phyloP scores from a whole-genome alignment of 2,329 filamentous ascomycete species.

The Xylariaceae sp. region DNA sequence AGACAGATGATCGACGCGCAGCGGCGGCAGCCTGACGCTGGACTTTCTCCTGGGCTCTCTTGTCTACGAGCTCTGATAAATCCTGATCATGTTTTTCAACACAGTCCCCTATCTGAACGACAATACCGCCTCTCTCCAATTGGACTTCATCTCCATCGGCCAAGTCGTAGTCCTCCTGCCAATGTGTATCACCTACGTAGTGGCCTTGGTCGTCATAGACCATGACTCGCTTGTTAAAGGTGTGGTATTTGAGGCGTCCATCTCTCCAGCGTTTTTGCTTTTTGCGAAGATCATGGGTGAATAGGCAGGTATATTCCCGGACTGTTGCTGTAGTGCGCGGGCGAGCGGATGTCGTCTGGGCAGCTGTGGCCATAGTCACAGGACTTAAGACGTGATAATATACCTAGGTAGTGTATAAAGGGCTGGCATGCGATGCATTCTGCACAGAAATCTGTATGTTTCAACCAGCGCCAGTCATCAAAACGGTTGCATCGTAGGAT shows the following conservation, averaged over 20 bases:
- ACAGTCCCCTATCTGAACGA: constrained; percentile 75
- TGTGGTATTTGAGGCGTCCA: constrained; percentile 79
- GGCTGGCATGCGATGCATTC: background rate
- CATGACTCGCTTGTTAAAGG: constrained; percentile 88
- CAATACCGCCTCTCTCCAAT: constrained; percentile 66
- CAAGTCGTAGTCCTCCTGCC: constrained; percentile 62
- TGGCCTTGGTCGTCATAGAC: constrained; percentile 78
- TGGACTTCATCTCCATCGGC: constrained; percentile 76
- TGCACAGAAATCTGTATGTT: background rate
- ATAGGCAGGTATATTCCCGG: constrained; percentile 78
- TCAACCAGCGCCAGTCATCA: background rate
- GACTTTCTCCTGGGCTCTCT: constrained; percentile 54
- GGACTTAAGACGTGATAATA: background rate
- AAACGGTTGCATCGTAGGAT: background rate
- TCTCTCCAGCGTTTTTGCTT: constrained; percentile 95
- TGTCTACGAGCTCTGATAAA: constrained; percentile 67
- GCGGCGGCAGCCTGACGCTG: constrained; percentile 42
- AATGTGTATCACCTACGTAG: constrained; percentile 79
- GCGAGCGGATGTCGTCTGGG: constrained; percentile 18
- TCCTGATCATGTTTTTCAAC: constrained; percentile 72
- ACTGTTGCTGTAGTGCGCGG: constrained; percentile 53
- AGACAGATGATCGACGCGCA: constrained; percentile 24
- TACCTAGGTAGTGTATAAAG: background rate
- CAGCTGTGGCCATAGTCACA: constrained; percentile 20
- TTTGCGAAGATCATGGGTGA: constrained; percentile 74